Percentiles rank a stretch among this genome's conserved stretches.
Evolutionary conservation across 352 stramenopile species (phyloP).

Genomic region (Globisporangium apiculatum): DNA sequence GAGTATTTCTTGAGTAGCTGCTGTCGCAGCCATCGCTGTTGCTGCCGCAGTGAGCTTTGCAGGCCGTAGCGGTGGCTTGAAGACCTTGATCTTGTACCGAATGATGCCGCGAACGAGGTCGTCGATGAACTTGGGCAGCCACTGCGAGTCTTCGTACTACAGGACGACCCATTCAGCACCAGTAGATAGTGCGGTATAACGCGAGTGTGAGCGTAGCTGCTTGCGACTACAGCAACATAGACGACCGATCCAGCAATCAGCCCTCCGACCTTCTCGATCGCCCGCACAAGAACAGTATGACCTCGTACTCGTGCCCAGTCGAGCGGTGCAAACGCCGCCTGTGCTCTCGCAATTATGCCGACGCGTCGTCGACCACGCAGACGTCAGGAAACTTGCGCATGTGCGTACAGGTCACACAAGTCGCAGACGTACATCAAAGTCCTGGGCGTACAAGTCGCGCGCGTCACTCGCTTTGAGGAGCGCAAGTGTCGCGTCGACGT

Average conservation of each 20-base stretch:
- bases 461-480: slow-evolving; percentile 41
- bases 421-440: slow-evolving; percentile 44
- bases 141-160: slow-evolving; percentile 53
- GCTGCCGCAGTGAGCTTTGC: slow-evolving; percentile 6
- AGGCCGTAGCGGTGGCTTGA: slow-evolving; percentile 34
- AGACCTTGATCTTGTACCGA: slow-evolving; percentile 72
- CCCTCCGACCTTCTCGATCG: slow-evolving; percentile 38
- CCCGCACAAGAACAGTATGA: slow-evolving; percentile 35
- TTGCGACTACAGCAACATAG: too few relatives aligned
- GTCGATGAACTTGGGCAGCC: slow-evolving; percentile 65
- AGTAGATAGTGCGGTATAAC: too few relatives aligned
- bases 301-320: slow-evolving; percentile 50
- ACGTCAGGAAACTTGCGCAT: not conserved
- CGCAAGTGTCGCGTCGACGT: slow-evolving; percentile 42
- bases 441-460: slow-evolving; percentile 54
- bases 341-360: not conserved
- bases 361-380: not conserved
- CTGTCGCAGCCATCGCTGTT: not conserved
- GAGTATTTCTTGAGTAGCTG: not conserved
- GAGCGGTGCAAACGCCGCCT: slow-evolving; percentile 35
- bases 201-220: not conserved
- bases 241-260: too few relatives aligned
- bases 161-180: too few relatives aligned
- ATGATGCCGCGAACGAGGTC: slow-evolving; percentile 64
- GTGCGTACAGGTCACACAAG: not conserved